phyloP scores from a whole-genome alignment of 768 basidiomycete genomes.

The Gyrodon lividus region DNA sequence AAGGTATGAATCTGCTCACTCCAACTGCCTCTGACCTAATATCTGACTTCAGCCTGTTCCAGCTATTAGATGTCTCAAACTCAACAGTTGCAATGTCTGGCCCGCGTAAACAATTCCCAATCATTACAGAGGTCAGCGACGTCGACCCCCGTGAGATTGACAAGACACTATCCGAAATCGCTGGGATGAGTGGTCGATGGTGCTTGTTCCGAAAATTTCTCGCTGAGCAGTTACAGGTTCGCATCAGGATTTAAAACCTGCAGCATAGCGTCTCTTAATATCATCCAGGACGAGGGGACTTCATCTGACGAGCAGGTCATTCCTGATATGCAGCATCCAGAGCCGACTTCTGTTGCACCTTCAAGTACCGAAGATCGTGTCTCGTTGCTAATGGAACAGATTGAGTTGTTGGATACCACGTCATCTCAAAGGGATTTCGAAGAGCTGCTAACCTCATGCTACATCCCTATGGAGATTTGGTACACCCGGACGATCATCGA shows the following conservation, averaged over 20 bases:
- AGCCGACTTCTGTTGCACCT: neutral
- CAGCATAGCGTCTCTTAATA: neutral
- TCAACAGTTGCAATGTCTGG: constrained; percentile 35
- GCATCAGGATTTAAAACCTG: constrained; percentile 5
- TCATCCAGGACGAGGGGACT: constrained; percentile 10
- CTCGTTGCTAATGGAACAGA: constrained; percentile 4
- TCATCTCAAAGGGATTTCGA: constrained; percentile 61
- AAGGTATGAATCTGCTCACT: constrained; percentile 47
- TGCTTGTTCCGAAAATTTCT: constrained; percentile 87
- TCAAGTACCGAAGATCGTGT: neutral
- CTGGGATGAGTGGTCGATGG: constrained; percentile 92
- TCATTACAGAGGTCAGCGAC: constrained; percentile 44
- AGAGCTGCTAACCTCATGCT: constrained; percentile 67
- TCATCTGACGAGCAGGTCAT: constrained; percentile 3
- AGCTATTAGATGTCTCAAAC: constrained; percentile 51
- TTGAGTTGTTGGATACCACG: constrained; percentile 44
- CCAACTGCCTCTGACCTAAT: neutral
- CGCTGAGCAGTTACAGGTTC: constrained; percentile 66
- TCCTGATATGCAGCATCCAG: constrained; percentile 5
- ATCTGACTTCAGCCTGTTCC: constrained; percentile 1
- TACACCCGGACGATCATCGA: constrained; percentile 84
- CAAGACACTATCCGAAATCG: constrained; percentile 81
- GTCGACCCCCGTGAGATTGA: constrained; percentile 91
- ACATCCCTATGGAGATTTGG: constrained; percentile 90
- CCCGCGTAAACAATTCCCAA: constrained; percentile 32